phyloP scores from a whole-genome alignment of 2,329 filamentous ascomycete genomes.

The Colletotrichum sp. region DNA sequence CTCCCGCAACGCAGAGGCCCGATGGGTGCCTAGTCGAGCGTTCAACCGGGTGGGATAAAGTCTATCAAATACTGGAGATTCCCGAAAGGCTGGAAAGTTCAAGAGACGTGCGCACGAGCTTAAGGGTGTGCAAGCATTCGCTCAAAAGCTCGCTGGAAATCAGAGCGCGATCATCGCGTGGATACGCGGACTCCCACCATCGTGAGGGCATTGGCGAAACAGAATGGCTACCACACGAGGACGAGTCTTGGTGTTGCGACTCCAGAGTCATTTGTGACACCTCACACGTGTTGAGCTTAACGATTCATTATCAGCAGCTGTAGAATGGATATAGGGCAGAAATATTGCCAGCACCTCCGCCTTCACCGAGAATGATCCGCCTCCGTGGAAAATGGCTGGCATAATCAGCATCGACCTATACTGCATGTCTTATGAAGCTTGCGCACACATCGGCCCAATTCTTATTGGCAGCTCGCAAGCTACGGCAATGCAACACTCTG shows the following conservation, averaged over 20 bases:
- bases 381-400: background rate
- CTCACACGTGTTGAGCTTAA: background rate
- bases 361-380: background rate
- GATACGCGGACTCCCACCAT: background rate
- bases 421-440: background rate
- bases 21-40: background rate
- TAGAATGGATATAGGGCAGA: background rate
- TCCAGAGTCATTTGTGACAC: background rate
- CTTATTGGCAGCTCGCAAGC: background rate
- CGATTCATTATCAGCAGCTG: background rate
- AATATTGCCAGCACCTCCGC: background rate
- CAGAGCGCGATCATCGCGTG: background rate
- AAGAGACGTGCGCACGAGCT: background rate
- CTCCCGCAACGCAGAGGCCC: background rate
- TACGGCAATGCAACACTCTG: background rate
- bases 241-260: background rate
- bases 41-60: background rate
- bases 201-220: background rate
- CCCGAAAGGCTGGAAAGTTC: background rate
- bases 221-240: background rate
- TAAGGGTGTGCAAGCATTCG: background rate
- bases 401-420: background rate
- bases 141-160: background rate
- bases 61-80: background rate
- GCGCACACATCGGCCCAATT: background rate